Base-by-base conservation (phyloP, 1,284 basidiomycete species). In the Hymenochaete sp. region DNA sequence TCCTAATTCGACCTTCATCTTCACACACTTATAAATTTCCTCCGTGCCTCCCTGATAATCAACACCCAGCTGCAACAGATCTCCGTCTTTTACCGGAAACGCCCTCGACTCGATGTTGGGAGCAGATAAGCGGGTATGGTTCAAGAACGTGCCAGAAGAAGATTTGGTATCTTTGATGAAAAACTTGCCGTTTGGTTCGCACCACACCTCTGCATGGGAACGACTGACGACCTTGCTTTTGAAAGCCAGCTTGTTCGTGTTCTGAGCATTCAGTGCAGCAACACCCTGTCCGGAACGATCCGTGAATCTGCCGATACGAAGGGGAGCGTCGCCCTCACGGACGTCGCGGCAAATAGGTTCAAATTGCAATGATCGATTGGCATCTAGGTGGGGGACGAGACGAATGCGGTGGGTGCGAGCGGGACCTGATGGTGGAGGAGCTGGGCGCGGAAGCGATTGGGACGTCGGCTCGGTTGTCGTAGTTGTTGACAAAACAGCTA, bases 1-100 rank as follows among this genome's bases (percentile, higher is more conserved):
- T 0, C 90, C 79, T 38, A 93, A 70, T 66, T 98, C 95, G 46
- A 98, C 76, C 50, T 91, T 77, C 64, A 98, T 96, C 75, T 97
- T 98, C 52, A 98, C 92, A 53, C 89, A 93, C 65, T 97, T 89
- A 66, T 96, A 98, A 51, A 97, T 92, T 64, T 98, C 93, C 66
- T 98, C 93, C 3, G 88, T 81, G 0, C 95, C 96, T 22, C 95
- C 95, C 63, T 98, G 95, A 64, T 97, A 98, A 62, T 98, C 96
- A 25, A 98, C 93, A 1, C 95, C 95, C 1, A 98, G 78, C 65
- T 98, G 95, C 5, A 98, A 67, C 13, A 98, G 77, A 64, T 98
- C 95, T 1, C 95, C 95, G 53, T 98, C 95, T 63, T 87, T 89
- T 57, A 98, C 72, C 52, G 79, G 77, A 53, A 77, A 84, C 0